phyloP scores from a whole-genome alignment of 1,284 basidiomycete species.

The Agroathelia rolfsii region DNA sequence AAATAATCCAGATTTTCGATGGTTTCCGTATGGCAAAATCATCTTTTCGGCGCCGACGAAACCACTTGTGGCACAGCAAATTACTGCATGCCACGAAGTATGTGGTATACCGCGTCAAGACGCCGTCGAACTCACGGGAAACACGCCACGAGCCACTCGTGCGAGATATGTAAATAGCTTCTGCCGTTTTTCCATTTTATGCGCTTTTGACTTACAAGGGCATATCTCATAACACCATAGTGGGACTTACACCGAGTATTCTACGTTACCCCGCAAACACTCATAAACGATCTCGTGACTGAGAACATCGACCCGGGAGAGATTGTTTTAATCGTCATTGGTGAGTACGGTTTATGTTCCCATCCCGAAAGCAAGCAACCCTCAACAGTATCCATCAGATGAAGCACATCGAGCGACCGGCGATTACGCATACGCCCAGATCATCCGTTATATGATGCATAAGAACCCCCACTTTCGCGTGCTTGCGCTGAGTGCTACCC shows the following conservation, averaged over 20 bases:
- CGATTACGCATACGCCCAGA: conserved; percentile 86
- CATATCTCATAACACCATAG: too few species aligned
- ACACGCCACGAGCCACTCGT: conserved; percentile 40
- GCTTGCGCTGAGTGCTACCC: conserved; percentile 92
- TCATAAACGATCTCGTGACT: conserved; percentile 78
- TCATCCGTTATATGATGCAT: conserved; percentile 85
- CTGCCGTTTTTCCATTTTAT: background rate
- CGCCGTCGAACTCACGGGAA: conserved; percentile 83
- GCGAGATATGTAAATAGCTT: conserved; percentile 51
- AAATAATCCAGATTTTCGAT: conserved; percentile 79
- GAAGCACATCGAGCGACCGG: conserved; percentile 95
- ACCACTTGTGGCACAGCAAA: conserved; percentile 92
- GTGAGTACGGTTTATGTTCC: conserved; percentile 26
- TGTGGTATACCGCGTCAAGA: conserved; percentile 90
- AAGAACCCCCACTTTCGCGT: conserved; percentile 92
- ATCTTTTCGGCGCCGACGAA: conserved; percentile 95
- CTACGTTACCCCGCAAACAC: conserved; percentile 97
- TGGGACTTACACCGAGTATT: conserved; percentile 87
- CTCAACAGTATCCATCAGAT: conserved; percentile 40
- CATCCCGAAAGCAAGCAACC: conserved; percentile 4
- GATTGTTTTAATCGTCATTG: conserved; percentile 76
- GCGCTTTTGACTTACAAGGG: background rate
- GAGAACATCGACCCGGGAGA: conserved; percentile 72
- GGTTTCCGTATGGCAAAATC: conserved; percentile 91
- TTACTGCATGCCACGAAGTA: conserved; percentile 85